Base-by-base conservation (phyloP, 2,329 filamentous ascomycete genomes). In the Fusarium armeniacum region DNA sequence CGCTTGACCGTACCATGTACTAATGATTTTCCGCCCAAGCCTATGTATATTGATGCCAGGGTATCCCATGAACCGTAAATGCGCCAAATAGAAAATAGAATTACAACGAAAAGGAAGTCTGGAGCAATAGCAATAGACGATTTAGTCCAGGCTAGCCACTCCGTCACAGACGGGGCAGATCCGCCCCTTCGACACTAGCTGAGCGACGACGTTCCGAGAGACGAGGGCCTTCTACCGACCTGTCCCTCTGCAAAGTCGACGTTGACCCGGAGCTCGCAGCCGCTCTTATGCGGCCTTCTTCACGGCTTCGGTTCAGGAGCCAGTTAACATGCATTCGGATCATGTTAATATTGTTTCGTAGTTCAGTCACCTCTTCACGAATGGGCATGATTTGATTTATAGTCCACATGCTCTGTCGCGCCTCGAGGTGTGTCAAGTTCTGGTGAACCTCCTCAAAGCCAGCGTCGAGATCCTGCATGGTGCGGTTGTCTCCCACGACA, bases 311-410 rank as follows among this genome's bases (percentile, higher is more conserved):
- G 63, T 85, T 86, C 76, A 88, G 83, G 30, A 88, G 80, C 85
- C 85, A 88, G 59, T 85, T 84, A 45, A 88, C 84, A 67, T 89
- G 86, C 86, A 88, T 88, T 56, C 84, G 83, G 44, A 89, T 81
- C 71, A 87, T 85, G 52, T 86, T 86, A 63, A 87, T 80, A 68
- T 84, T 87, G 77, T 84, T 87, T 44, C 84, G 81, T 43, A 88
- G 79, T 75, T 90, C 88, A 6, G 85, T 83, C n/a, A 90, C 83
- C 76, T 89, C 86, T 62, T 90, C 87, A 59, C 88, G 87, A 64
- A 90, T 84, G 10, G 85, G 87, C 73, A 88, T 83, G 7, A 87
- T 85, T 75, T 90, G 86, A 70, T 89, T 89, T 73, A 90, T 82
- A 11, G 88, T 82, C 82, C 87, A 85, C 77, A 89, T 85, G 33